Evolutionary conservation across 345 rosid genomes (phyloP), one percentile per base, ranked within the genome.

Genomic region (Acer campestre): DNA sequence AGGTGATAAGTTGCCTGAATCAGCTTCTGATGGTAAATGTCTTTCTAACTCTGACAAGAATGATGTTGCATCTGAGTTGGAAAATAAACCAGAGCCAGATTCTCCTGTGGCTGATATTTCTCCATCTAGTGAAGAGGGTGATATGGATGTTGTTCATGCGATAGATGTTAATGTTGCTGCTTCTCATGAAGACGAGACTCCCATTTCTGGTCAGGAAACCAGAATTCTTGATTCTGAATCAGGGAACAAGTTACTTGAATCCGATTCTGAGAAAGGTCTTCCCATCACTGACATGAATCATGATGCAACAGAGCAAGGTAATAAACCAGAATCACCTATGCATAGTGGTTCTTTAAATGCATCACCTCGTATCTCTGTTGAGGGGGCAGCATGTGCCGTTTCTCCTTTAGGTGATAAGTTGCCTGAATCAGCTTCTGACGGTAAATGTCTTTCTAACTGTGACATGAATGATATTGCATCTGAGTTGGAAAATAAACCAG

Each of bases 281-380:
- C 55, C 48, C 17, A n/a, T 18, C 51, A 61, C 53, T 58, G 72
- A 71, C 18, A 66, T 9, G 40, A 71, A 29, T 55, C 63, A 13
- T 25, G 64, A 59, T 42, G 46, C 74, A 40, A 67, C 44, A 23
- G 76, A 70, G 67, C 18, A 17, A 44, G 25, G n/a, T 73, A 73
- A 25, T 58, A 70, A 69, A 64, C 6, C 73, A 22, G 76, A 29
- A n/a, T 66, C 12, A 3, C 74, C 80, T 49, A 49, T 66, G 63
- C 72, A 46, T 38, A 66, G 82, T 70, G 76, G 69, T 69, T 79
- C 81, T 67, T 75, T 78, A 49, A 80, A 78, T 40, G 53, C 62
- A 48, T 58, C 62, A 29, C 22, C 27, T 64, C n/a, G 31, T 64
- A 58, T 27, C 42, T 77, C 65, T 25, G 70, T 65, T 38, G 63